These are phyloP conservation scores for Paraglomus occultum DNA, from an alignment of 192 early-diverging fungal genomes.

Conservation along the genomic window DNA sequence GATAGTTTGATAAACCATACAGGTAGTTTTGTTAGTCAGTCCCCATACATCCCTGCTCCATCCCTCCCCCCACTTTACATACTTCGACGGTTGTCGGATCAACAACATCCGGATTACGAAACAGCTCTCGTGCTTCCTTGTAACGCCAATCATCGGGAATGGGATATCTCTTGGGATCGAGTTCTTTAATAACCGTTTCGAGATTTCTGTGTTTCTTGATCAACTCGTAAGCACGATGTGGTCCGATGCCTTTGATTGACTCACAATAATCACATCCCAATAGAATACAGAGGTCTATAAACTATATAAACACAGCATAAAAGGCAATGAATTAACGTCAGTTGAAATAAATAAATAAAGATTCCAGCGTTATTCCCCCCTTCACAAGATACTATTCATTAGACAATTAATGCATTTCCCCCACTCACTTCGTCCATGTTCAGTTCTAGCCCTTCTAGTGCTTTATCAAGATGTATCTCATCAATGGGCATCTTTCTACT, in stretches of 20 bases:
- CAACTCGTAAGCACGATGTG: constrained; percentile 73
- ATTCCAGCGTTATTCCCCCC: neutral
- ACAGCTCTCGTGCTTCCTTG: constrained; percentile 85
- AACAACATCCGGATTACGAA: constrained; percentile 74
- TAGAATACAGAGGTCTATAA: constrained; percentile 97
- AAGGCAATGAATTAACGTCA: neutral
- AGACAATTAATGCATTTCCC: neutral
- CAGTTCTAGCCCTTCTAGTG: constrained; percentile 75
- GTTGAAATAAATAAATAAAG: neutral
- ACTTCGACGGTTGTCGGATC: constrained; percentile 72
- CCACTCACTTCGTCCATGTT: constrained; percentile 62
- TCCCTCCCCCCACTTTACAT: neutral
- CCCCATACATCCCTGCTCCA: neutral
- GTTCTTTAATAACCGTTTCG: constrained; percentile 71
- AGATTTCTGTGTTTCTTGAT: constrained; percentile 84
- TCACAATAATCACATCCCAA: constrained; percentile 98
- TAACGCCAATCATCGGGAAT: constrained; percentile 91
- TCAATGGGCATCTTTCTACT: constrained; percentile 86
- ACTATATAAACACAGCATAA: constrained; percentile 47
- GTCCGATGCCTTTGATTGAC: constrained; percentile 91
- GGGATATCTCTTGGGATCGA: constrained; percentile 77
- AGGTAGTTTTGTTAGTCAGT: neutral
- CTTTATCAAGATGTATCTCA: constrained; percentile 82
- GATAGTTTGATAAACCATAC: constrained; percentile 9
- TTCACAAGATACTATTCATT: neutral